Percentiles rank a stretch among this genome's conserved stretches.
phyloP scores from a whole-genome alignment of 768 basidiomycete species.

The Collybia sordida region DNA sequence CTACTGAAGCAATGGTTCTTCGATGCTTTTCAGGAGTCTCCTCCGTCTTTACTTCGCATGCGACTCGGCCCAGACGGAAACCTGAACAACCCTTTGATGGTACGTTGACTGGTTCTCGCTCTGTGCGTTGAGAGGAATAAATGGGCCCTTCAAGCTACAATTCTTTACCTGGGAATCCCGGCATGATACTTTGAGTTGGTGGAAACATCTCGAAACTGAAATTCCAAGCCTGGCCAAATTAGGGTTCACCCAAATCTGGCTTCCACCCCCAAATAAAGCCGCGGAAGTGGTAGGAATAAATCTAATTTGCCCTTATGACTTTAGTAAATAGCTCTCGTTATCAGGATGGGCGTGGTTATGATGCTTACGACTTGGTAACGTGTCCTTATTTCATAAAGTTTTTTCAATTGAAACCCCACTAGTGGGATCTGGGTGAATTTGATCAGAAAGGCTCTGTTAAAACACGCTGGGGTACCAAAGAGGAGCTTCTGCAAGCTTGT shows the following conservation, averaged over 20 bases:
- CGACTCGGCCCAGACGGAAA: conserved; percentile 51
- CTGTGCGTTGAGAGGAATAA: not conserved
- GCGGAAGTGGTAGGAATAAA: conserved; percentile 42
- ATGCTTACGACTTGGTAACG: conserved; percentile 81
- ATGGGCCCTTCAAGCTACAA: conserved; percentile 52
- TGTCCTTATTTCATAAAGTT: not conserved
- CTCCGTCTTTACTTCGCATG: conserved; percentile 58
- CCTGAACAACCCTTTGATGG: conserved; percentile 66
- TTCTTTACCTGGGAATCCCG: conserved; percentile 83
- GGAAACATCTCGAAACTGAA: conserved; percentile 71
- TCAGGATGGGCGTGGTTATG: conserved; percentile 76
- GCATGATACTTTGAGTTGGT: conserved; percentile 68
- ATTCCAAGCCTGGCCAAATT: conserved; percentile 60
- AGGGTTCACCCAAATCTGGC: conserved; percentile 81
- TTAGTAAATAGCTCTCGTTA: conserved; percentile 4
- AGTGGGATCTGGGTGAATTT: conserved; percentile 92
- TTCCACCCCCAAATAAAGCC: conserved; percentile 84
- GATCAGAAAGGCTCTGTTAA: conserved; percentile 65
- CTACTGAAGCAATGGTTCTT: conserved; percentile 29
- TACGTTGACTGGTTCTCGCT: conserved; percentile 24
- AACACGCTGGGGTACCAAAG: conserved; percentile 88
- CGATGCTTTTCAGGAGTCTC: conserved; percentile 12
- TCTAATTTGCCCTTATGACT: not conserved
- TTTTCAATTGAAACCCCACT: not conserved
- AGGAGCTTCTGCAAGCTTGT: conserved; percentile 74